Evolutionary conservation across 176 grass and related monocot species (phyloP).

Genomic region (Oryza longistaminata): DNA sequence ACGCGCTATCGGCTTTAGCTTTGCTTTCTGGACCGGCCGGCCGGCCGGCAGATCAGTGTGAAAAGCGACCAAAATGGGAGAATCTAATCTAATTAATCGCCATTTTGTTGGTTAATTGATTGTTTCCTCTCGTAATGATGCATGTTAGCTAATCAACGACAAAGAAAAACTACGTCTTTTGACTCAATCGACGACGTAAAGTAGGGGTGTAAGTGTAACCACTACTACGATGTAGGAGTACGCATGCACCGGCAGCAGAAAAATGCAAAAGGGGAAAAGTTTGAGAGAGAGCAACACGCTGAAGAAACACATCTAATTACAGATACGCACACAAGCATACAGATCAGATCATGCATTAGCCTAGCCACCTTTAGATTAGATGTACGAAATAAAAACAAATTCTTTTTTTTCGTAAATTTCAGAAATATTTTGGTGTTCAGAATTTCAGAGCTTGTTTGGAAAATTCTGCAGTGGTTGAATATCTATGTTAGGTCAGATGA

Average conservation of each 20-base stretch:
- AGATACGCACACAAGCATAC: not conserved
- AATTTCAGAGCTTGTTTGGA: not conserved
- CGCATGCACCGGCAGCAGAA: slow-evolving; percentile 14
- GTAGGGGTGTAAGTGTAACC: not conserved
- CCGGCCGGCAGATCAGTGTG: slow-evolving; percentile 9
- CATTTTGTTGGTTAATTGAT: not conserved
- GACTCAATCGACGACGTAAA: slow-evolving; percentile 1
- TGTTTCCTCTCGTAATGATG: slow-evolving; percentile 6
- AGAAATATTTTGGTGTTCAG: not conserved
- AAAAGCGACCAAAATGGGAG: not conserved
- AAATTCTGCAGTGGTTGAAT: too few species aligned
- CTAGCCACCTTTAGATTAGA: too few species aligned
- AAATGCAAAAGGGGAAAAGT: not conserved
- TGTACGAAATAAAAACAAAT: too few species aligned
- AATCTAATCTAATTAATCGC: not conserved
- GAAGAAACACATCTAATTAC: slow-evolving; percentile 20
- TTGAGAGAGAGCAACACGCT: not conserved
- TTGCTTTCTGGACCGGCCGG: slow-evolving; percentile 13
- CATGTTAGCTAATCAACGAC: not conserved
- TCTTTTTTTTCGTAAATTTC: not conserved
- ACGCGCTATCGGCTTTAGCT: slow-evolving; percentile 18
- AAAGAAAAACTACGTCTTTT: slow-evolving; percentile 5
- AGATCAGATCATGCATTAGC: too few species aligned
- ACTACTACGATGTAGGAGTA: not conserved
- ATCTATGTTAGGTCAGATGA: too few species aligned